phyloP scores from a whole-genome alignment of 1,139 yeast species.

The Suhomyces coccinellae region DNA sequence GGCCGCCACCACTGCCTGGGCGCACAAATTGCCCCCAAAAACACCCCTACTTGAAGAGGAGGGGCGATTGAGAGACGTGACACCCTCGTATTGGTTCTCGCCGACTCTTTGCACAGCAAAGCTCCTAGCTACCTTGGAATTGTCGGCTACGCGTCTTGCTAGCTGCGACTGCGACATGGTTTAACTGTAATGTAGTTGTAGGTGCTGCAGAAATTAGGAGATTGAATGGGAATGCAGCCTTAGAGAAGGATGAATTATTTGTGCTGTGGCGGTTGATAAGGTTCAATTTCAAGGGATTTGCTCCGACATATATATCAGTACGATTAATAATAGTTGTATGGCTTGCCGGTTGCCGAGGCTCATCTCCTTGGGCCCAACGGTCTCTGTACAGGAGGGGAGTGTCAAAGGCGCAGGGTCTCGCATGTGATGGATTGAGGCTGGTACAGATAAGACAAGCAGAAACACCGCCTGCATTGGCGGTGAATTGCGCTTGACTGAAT shows the following conservation, averaged over 20 bases:
- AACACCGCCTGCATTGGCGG: background rate
- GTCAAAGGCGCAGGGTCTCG: background rate
- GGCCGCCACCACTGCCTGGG: constrained; percentile 45
- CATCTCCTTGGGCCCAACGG: constrained; percentile 1
- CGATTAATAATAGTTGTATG: background rate
- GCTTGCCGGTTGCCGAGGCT: constrained; percentile 4
- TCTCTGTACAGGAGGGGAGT: constrained; percentile 3
- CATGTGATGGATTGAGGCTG: constrained; percentile 3
- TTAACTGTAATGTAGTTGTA: background rate
- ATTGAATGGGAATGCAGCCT: background rate
- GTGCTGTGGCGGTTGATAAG: background rate
- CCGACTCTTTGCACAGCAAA: constrained; percentile 15
- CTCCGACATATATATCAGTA: background rate
- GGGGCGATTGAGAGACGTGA: constrained; percentile 37
- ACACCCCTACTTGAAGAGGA: constrained; percentile 37
- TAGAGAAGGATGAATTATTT: too few relatives aligned
- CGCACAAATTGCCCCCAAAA: constrained; percentile 45
- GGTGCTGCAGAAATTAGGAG: background rate
- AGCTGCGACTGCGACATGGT: background rate
- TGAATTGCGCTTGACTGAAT: background rate
- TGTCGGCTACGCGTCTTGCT: background rate
- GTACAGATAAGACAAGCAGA: background rate
- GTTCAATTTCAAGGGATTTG: too few relatives aligned
- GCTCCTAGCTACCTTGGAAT: constrained; percentile 4
- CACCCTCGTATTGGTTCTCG: constrained; percentile 26